Base-by-base conservation (phyloP, 805 yeast species). In the Vanderwaltozyma polyspora region DNA sequence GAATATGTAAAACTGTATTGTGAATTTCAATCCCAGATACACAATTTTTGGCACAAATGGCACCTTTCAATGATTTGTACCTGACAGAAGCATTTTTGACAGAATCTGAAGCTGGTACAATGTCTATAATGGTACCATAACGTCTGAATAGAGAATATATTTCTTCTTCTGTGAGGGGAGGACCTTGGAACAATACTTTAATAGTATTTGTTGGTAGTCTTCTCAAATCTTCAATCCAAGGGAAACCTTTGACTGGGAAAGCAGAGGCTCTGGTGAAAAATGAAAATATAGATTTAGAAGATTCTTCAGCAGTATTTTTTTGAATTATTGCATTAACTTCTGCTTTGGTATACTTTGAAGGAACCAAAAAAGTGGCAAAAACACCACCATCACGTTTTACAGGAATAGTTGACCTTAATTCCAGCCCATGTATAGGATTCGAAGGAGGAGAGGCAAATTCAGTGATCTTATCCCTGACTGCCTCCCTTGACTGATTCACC, bases 201-300 rank as follows among this genome's bases (percentile, higher is more conserved):
- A 91, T 58, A 11, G 66, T 64, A 7, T 67, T 59, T 35, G 79
- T 74, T 7, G 94, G 94, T 43, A 68, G 72, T 41, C 95, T 62
- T 46, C 83, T 71, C 54, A 91, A 64, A 53, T 91, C 98, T 60
- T 89, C 97, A 40, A 91, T 80, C 95, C 96, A 89, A 0, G 99
- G 98, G 2, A 71, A 65, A 41, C 99, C 99, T 46, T 80, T 78
- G 1, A 91, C 96, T 1, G 81, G 76, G 49, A 67, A 78, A 34
- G 70, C 79, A 39, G 63, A 61, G 2, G 79, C 80, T 37, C 58
- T 62, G 2, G 70, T 55, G n/a, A 74, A 46, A 35, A 63, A 64
- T 16, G 68, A 62, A 16, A 60, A 37, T 9, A 35, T 23, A 63
- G 30, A 10, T 64, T 46, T 34, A 36, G 61, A 37, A 43, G 70